Conservation (phyloP, 495 filamentous ascomycete species). For the Geoglossum glabrum region DNA sequence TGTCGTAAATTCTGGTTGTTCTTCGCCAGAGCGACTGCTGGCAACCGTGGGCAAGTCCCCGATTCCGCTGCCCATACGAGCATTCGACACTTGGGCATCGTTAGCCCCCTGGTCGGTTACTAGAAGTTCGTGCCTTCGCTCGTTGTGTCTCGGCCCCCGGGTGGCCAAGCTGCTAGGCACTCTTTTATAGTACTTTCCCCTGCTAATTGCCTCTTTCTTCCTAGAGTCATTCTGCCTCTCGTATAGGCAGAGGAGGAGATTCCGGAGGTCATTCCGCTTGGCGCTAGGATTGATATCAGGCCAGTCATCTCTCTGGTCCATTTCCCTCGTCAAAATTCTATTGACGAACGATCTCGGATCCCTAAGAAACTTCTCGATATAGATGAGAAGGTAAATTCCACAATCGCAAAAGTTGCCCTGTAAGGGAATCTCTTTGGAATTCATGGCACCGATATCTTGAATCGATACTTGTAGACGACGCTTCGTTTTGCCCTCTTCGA, state of each 20-base stretch:
- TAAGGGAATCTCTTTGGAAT: slow-evolving; percentile 46
- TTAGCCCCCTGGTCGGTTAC: neutral
- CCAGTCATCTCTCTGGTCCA: slow-evolving; percentile 31
- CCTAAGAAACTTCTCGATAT: slow-evolving; percentile 58
- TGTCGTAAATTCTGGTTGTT: neutral
- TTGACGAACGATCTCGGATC: slow-evolving; percentile 43
- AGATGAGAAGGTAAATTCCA: slow-evolving; percentile 66
- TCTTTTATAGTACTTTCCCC: neutral
- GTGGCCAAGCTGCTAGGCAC: neutral
- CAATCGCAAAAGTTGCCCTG: slow-evolving; percentile 82
- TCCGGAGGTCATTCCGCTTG: slow-evolving; percentile 32
- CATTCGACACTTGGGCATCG: neutral
- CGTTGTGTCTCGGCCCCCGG: neutral
- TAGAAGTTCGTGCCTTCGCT: neutral
- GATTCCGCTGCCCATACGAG: neutral
- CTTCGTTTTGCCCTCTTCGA: slow-evolving; percentile 51
- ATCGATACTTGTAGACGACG: slow-evolving; percentile 34
- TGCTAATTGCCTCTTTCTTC: neutral
- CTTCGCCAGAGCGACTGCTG: neutral
- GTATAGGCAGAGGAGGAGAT: slow-evolving; percentile 29
- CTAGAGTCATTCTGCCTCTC: slow-evolving; percentile 22
- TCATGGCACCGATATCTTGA: slow-evolving; percentile 38
- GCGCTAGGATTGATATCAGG: slow-evolving; percentile 28
- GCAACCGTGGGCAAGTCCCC: neutral
- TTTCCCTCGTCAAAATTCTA: slow-evolving; percentile 29